Percentiles rank a stretch among this genome's conserved stretches.
phyloP scores from a whole-genome alignment of 805 yeast species.

The Ogataea trehaloabstinens region DNA sequence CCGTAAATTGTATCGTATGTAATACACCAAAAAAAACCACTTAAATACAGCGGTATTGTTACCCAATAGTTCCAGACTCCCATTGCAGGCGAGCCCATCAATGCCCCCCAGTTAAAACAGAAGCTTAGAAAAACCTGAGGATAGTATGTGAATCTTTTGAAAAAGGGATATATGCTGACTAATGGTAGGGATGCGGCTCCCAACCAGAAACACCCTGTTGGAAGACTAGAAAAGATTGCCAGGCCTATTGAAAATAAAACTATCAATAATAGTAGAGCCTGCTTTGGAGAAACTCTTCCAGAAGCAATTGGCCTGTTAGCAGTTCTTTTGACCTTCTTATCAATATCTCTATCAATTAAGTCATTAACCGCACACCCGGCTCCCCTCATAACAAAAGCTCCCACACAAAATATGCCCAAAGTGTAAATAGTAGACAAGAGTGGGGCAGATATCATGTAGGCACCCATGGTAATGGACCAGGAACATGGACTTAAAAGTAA shows the following conservation, averaged over 20 bases:
- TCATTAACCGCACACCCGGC: conserved; percentile 98
- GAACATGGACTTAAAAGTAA: conserved; percentile 78
- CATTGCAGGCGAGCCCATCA: conserved; percentile 95
- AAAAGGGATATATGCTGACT: conserved; percentile 85
- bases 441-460: conserved; percentile 70
- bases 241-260: conserved; percentile 78
- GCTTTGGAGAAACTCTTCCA: conserved; percentile 67
- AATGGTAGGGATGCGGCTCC: conserved; percentile 81
- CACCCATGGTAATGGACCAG: conserved; percentile 94
- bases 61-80: conserved; percentile 76
- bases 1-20: conserved; percentile 95
- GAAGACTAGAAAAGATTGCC: conserved; percentile 67
- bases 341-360: conserved; percentile 78
- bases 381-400: conserved; percentile 91
- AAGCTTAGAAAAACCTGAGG: conserved; percentile 83
- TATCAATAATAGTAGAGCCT: conserved; percentile 69
- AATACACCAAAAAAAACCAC: conserved; percentile 91
- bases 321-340: conserved; percentile 83
- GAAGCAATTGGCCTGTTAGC: conserved; percentile 91
- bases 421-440: conserved; percentile 58
- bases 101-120: conserved; percentile 92
- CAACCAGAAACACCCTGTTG: conserved; percentile 74
- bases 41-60: conserved; percentile 72
- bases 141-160: conserved; percentile 92
- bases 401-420: conserved; percentile 71